A percentile compares a stretch with the other conserved stretches of the same genome.
phyloP scores from a whole-genome alignment of 768 basidiomycete genomes.

The Boletus sp. region DNA sequence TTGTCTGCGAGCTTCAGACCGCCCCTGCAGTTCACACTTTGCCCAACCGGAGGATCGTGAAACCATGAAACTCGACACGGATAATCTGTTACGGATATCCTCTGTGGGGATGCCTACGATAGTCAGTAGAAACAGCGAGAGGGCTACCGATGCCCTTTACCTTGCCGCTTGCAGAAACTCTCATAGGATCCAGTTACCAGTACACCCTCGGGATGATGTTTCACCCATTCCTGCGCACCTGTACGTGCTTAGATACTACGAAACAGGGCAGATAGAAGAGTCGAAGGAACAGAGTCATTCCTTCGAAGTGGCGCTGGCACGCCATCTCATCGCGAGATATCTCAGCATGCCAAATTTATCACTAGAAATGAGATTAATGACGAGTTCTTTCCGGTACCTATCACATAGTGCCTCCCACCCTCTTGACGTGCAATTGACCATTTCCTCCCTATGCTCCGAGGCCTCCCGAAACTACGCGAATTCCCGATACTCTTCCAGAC shows the following conservation, averaged over 20 bases:
- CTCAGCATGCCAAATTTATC: neutral
- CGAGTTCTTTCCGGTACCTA: neutral
- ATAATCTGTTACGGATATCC: slow-evolving; percentile 3
- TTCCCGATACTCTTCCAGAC: too few species aligned
- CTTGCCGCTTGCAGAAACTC: neutral
- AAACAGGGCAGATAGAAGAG: neutral
- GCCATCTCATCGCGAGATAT: neutral
- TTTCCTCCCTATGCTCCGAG: neutral
- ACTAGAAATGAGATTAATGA: neutral
- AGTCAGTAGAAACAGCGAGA: neutral
- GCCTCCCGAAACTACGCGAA: neutral
- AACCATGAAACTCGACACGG: neutral
- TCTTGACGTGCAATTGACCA: neutral
- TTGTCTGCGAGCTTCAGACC: too few species aligned
- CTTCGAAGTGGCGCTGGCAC: neutral
- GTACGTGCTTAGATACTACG: neutral
- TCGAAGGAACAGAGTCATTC: neutral
- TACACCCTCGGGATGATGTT: neutral
- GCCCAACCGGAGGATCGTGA: neutral
- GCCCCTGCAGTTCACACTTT: too few species aligned
- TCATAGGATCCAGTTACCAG: neutral
- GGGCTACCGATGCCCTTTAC: neutral
- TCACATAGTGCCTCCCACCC: neutral
- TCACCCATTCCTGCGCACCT: neutral
- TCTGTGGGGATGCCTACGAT: neutral